Conservation (phyloP, 176 grass and related monocot species). For the Chloris gayana region DNA sequence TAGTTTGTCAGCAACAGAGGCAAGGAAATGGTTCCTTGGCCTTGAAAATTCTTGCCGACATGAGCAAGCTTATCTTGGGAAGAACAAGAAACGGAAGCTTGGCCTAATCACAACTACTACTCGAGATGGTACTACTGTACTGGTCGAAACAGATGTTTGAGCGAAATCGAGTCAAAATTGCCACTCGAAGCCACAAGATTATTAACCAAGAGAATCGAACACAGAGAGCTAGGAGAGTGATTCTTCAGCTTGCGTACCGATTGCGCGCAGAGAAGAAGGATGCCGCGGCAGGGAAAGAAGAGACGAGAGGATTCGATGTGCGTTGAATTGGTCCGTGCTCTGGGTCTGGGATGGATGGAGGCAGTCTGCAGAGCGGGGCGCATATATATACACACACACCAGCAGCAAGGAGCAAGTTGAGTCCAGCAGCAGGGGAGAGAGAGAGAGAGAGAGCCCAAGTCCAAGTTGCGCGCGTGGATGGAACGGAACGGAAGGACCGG, state of each 20-base stretch:
- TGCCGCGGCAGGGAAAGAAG: no score
- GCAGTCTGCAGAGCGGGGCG: background rate
- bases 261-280: background rate
- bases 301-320: background rate
- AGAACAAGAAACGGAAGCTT: background rate
- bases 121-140: background rate
- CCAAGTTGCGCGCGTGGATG: background rate
- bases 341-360: background rate
- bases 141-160: no score
- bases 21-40: background rate
- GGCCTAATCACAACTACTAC: background rate
- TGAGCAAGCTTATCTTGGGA: background rate
- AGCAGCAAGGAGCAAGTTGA: background rate
- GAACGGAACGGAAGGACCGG: conserved; percentile 1
- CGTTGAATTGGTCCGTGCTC: background rate
- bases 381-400: background rate
- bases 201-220: no score
- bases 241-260: background rate
- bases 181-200: no score
- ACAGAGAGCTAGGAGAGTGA: no score
- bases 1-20: no score
- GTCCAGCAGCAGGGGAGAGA: background rate
- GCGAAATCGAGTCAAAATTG: no score
- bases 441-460: background rate
- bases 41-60: background rate